These are phyloP conservation scores for Aureobasidium zeae DNA, from an alignment of 2,329 filamentous ascomycete genomes.

Conservation along the genomic window DNA sequence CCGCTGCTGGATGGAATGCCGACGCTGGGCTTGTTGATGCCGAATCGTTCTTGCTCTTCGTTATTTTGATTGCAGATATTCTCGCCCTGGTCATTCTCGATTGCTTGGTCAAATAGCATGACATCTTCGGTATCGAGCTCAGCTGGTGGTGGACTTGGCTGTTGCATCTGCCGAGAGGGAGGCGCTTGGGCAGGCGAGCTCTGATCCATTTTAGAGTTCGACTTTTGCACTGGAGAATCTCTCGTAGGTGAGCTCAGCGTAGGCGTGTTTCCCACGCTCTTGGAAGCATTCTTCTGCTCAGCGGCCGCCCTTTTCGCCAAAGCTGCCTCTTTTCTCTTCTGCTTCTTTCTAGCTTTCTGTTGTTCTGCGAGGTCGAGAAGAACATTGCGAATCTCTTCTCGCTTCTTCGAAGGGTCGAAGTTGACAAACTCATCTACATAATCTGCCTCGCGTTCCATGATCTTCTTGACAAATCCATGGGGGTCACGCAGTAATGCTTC, in stretches of 20 bases:
- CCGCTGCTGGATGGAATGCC: no score
- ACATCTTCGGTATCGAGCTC: background rate
- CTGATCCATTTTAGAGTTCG: constrained; percentile 9
- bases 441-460: constrained; percentile 58
- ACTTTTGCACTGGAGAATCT: background rate
- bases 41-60: no score
- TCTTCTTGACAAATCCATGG: constrained; percentile 55
- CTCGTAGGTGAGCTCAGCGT: constrained; percentile 3
- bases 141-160: background rate
- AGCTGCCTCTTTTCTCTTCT: constrained; percentile 26
- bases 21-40: no score
- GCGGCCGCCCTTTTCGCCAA: background rate
- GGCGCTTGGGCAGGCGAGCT: constrained; percentile 8
- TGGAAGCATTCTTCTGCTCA: background rate
- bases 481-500: constrained; percentile 72
- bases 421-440: constrained; percentile 46
- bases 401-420: constrained; percentile 48
- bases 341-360: constrained; percentile 41
- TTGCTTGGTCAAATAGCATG: constrained; percentile 16
- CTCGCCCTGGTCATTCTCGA: background rate
- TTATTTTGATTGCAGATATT: no score
- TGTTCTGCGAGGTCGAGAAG: constrained; percentile 54
- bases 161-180: background rate
- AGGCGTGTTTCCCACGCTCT: background rate
- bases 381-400: constrained; percentile 55